Evolutionary conservation across 1,284 basidiomycete species (phyloP).

Genomic region (Hypsizygus ulmarius): DNA sequence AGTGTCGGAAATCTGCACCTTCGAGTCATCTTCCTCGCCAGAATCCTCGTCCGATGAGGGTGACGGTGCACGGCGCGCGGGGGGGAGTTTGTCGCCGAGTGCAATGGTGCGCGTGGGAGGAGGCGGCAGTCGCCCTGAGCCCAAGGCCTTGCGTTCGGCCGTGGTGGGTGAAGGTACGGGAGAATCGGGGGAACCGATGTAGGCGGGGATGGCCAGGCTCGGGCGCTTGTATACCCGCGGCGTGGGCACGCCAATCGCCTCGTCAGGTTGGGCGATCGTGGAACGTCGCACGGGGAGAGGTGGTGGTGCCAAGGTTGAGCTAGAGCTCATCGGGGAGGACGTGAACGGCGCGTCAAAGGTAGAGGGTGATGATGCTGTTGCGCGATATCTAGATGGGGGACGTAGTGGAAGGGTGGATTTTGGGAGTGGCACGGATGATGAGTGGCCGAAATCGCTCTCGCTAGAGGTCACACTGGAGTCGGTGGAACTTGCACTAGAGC

Average conservation of each 20-base stretch:
- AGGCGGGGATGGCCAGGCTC: conserved; percentile 12
- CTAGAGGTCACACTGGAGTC: conserved; percentile 31
- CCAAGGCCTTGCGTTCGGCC: conserved; percentile 46
- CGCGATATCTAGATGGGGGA: conserved; percentile 27
- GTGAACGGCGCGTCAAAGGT: conserved; percentile 4
- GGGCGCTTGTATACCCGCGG: conserved; percentile 22
- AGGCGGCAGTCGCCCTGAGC: conserved; percentile 50
- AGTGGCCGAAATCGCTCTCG: conserved; percentile 24
- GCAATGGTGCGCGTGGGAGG: conserved; percentile 72
- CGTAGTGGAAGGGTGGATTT: conserved; percentile 25
- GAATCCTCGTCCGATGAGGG: conserved; percentile 60
- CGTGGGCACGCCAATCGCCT: conserved; percentile 10
- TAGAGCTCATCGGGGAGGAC: conserved; percentile 17
- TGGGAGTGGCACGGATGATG: conserved; percentile 15
- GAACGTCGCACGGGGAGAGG: conserved; percentile 32
- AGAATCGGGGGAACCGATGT: conserved; percentile 9
- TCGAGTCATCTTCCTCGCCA: conserved; percentile 47
- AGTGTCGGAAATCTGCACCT: conserved; percentile 46
- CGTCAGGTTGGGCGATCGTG: conserved; percentile 23
- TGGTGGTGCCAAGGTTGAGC: conserved; percentile 15
- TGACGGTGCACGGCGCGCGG: conserved; percentile 46
- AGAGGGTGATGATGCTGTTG: conserved; percentile 5
- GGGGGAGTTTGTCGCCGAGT: conserved; percentile 65
- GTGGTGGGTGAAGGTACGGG: conserved; percentile 21
- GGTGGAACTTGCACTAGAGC: conserved; percentile 19